Evolutionary conservation across 2,329 filamentous ascomycete genomes (phyloP).

Genomic region (Penicillium griseofulvum): DNA sequence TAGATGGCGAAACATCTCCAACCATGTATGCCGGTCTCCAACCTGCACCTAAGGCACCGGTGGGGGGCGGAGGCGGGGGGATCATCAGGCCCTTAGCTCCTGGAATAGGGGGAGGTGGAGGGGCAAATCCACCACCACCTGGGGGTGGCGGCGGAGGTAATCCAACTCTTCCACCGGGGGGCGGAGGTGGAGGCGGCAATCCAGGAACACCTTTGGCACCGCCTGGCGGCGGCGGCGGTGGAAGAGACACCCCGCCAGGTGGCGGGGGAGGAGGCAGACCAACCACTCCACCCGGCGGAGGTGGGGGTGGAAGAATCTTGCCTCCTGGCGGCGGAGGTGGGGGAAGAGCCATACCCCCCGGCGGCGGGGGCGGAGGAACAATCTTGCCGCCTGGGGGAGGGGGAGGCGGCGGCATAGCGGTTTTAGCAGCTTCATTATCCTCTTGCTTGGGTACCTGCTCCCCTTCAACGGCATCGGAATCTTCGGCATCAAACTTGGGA

Average conservation of each 20-base stretch:
- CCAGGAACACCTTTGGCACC: conserved; percentile 44
- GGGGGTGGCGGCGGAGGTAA: conserved; percentile 38
- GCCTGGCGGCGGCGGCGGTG: conserved; percentile 45
- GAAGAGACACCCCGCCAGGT: conserved; percentile 39
- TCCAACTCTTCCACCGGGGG: conserved; percentile 35
- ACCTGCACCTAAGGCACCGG: conserved; percentile 54
- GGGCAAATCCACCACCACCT: conserved; percentile 42
- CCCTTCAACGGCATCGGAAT: conserved; percentile 14
- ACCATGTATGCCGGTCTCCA: conserved; percentile 71
- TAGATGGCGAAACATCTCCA: conserved; percentile 56
- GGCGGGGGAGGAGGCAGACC: conserved; percentile 50
- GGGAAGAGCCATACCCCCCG: conserved; percentile 36
- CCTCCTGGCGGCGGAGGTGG: conserved; percentile 15
- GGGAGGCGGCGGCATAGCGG: conserved; percentile 10
- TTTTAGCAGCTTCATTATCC: conserved; percentile 11
- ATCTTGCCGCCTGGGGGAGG: conserved; percentile 8
- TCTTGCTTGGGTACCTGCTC: conserved; percentile 6
- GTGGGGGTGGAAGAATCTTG: conserved; percentile 32
- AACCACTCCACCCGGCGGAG: conserved; percentile 37
- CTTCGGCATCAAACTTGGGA: conserved; percentile 63
- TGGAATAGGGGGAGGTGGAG: conserved; percentile 49
- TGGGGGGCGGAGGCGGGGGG: conserved; percentile 65
- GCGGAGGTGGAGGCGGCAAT: conserved; percentile 47
- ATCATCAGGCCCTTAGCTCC: conserved; percentile 47
- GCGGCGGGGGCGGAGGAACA: conserved; percentile 23